These are phyloP conservation scores for Eurotiales sp. DNA, from an alignment of 2,329 filamentous ascomycete species.

Conservation along the genomic window DNA sequence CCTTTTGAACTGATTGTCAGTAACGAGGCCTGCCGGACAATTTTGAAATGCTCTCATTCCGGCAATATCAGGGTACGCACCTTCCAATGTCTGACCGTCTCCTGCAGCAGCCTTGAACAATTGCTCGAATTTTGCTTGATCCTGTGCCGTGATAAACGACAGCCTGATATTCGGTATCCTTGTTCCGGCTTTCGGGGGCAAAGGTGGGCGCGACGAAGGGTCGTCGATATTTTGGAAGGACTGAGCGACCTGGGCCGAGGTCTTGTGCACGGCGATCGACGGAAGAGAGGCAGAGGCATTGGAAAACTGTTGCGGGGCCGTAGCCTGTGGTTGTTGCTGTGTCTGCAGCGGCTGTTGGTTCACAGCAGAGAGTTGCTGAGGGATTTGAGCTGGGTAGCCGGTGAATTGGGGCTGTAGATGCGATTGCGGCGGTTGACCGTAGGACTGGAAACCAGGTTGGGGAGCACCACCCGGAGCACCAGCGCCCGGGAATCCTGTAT, in stretches of 20 bases:
- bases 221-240: constrained; percentile 53
- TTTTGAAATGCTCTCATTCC: background rate
- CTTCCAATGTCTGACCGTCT: constrained; percentile 78
- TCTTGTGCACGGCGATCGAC: constrained; percentile 55
- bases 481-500: constrained; percentile 59
- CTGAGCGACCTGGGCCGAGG: constrained; percentile 61
- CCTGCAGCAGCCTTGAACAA: constrained; percentile 94
- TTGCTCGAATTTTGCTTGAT: constrained; percentile 96
- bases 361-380: constrained; percentile 15
- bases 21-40: constrained; percentile 4
- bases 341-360: constrained; percentile 23
- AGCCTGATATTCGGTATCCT: constrained; percentile 92
- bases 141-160: constrained; percentile 91
- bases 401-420: constrained; percentile 60
- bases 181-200: constrained; percentile 55
- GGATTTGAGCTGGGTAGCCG: constrained; percentile 49
- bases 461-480: constrained; percentile 41
- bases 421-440: constrained; percentile 28
- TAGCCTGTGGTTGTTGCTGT: constrained; percentile 18
- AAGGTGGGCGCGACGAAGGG: constrained; percentile 57
- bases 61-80: constrained; percentile 31
- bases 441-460: constrained; percentile 28
- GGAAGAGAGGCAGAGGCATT: constrained; percentile 40
- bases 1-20: constrained; percentile 32
- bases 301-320: constrained; percentile 38